Evolutionary conservation across 2,329 filamentous ascomycete genomes (phyloP).

Genomic region (Talaromyces sp.): DNA sequence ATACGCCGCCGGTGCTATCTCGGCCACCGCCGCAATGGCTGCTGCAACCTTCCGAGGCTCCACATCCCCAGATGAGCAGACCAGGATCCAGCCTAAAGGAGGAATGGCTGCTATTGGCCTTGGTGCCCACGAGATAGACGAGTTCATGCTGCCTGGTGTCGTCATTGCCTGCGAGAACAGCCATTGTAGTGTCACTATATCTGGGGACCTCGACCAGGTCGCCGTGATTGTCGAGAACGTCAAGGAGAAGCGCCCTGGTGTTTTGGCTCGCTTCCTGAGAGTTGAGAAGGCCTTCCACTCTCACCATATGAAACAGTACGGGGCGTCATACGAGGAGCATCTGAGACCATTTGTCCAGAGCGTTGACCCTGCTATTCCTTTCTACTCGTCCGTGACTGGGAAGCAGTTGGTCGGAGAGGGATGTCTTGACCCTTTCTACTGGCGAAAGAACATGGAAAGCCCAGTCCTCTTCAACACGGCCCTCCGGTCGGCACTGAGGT

Average conservation of each 20-base stretch:
- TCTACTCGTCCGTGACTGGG: conserved; percentile 18
- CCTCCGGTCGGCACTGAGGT: conserved; percentile 10
- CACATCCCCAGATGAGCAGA: background rate
- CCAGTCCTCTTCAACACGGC: conserved; percentile 30
- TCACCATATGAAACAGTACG: conserved; percentile 33
- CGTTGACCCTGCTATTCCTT: background rate
- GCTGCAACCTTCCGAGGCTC: conserved; percentile 21
- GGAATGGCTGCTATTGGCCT: conserved; percentile 30
- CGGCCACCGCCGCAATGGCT: conserved; percentile 12
- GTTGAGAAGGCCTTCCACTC: conserved; percentile 32
- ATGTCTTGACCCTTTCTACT: conserved; percentile 21
- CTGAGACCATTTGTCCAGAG: conserved; percentile 3
- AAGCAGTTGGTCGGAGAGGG: conserved; percentile 5
- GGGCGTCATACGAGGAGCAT: conserved; percentile 20
- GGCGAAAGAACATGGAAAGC: conserved; percentile 29
- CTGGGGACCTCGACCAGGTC: conserved; percentile 23
- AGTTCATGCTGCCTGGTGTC: conserved; percentile 9
- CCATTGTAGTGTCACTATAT: conserved; percentile 27
- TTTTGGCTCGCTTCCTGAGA: conserved; percentile 24
- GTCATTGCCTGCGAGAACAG: conserved; percentile 29
- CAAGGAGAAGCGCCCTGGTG: conserved; percentile 14
- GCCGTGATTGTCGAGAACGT: conserved; percentile 17
- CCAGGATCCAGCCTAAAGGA: conserved; percentile 13
- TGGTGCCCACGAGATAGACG: conserved; percentile 8
- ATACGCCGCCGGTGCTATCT: conserved; percentile 24